Base-by-base conservation (phyloP, 441 rosid species). In the Erodium moschatum region DNA sequence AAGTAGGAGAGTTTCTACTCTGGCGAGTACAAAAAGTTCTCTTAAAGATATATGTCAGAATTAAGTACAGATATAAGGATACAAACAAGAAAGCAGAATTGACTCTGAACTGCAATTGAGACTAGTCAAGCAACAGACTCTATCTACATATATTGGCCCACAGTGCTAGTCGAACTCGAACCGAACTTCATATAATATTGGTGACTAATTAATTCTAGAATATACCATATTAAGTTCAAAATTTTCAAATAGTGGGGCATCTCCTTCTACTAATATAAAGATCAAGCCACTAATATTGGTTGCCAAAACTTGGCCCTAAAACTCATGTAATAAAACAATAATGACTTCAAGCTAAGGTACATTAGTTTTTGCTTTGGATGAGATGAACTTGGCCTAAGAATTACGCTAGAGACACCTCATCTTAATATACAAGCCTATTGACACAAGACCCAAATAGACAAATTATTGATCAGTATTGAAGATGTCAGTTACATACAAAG, bases 1-100 rank as follows among this genome's bases (percentile, higher is more conserved):
- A 60, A 69, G 19, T 63, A 64, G 13, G 44, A 64, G 31, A 60
- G 64, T 20, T 21, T 60, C 64, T 20, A 60, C 27, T 60, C 29
- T 11, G 31, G 31, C 9, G 21, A 60, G 31, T 19, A 60, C 31
- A 60, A 60, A 60, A 60, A 27, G 21, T 8, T 60, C 64, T 20
- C 31, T 60, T 60, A 3, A 56, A 60, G 15, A 20, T 60, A 20
- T 60, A 60, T 24, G 29, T 60, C 13, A 60, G 20, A 60, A 60
- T 9, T 60, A 21, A 60, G 13, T 20, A 21, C n/a, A 60, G n/a
- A 60, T 12, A 60, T 50, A n/a, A 50, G 2, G 33, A 60, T 11
- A 60, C 12, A 60, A 20, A 60, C 64, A 60, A 60, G 31, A 60
- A 60, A 60, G 21, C 64, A 60, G 4, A 60, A 27, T 60, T 60